These are phyloP conservation scores for Gastrolobium bilobum DNA, from an alignment of 306 rosid genomes.

Conservation along the genomic window DNA sequence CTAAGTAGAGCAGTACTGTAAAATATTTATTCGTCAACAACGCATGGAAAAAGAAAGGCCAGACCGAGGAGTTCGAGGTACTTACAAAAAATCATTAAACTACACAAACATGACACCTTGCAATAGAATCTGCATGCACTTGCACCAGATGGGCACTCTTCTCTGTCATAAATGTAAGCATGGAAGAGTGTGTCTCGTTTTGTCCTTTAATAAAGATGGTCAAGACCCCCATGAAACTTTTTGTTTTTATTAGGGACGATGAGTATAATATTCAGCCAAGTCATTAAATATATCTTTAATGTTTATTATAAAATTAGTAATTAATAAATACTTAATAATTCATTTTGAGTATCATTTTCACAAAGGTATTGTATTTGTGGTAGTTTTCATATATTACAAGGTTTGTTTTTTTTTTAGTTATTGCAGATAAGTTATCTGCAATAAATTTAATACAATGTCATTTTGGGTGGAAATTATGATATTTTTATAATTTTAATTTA, in stretches of 20 bases:
- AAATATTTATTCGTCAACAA: too few species aligned
- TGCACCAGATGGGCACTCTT: background rate
- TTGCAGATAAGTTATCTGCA: too few species aligned
- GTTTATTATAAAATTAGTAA: background rate
- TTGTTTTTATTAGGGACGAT: background rate
- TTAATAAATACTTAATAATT: background rate
- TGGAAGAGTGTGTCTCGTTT: background rate
- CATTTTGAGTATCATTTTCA: background rate
- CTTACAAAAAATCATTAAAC: background rate
- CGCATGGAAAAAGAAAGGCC: background rate
- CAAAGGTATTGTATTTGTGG: background rate
- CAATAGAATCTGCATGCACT: background rate
- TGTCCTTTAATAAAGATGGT: background rate
- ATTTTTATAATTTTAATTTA: too few species aligned
- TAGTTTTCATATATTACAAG: background rate
- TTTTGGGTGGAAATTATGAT: too few species aligned
- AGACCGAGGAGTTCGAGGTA: too few species aligned
- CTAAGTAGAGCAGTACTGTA: too few species aligned
- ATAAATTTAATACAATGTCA: too few species aligned
- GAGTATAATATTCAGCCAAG: background rate
- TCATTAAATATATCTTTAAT: too few species aligned
- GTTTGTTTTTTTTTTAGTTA: too few species aligned
- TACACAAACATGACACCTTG: background rate
- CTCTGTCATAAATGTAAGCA: background rate
- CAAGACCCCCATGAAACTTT: background rate